Conservation (phyloP, 2,329 filamentous ascomycete genomes). For the Fusarium torulosum region DNA sequence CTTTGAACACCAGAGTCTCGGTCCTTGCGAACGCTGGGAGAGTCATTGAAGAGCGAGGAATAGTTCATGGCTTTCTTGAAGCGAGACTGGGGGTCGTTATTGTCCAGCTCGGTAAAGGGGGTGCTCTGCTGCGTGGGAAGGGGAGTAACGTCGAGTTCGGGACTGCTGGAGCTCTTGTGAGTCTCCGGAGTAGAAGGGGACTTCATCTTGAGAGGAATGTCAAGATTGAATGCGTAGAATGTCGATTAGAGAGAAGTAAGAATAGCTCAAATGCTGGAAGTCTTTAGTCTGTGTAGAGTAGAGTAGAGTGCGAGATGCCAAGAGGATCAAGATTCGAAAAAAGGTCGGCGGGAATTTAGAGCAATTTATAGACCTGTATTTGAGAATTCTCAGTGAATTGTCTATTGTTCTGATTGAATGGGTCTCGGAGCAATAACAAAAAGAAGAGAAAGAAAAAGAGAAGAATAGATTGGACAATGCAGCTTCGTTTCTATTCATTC, state of each 20-base stretch:
- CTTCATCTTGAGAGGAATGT: slow-evolving; percentile 7
- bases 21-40: slow-evolving; percentile 5
- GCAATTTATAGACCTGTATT: slow-evolving; percentile 29
- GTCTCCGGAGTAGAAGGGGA: slow-evolving; percentile 19
- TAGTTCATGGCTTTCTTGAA: slow-evolving; percentile 2
- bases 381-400: slow-evolving; percentile 10
- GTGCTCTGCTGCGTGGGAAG: slow-evolving; percentile 20
- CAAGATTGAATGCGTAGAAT: slow-evolving; percentile 7
- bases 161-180: slow-evolving; percentile 31
- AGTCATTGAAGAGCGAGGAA: background rate
- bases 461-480: slow-evolving; percentile 20
- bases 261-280: slow-evolving; percentile 2
- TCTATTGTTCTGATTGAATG: slow-evolving; percentile 22
- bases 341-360: background rate
- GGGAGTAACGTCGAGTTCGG: slow-evolving; percentile 16
- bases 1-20: background rate
- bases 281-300: slow-evolving; percentile 1
- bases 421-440: background rate
- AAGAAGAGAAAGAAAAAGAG: background rate
- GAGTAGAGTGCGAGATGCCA: slow-evolving; percentile 3
- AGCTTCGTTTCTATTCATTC: slow-evolving; percentile 24
- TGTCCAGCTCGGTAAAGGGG: slow-evolving; percentile 33
- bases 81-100: background rate
- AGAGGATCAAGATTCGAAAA: slow-evolving; percentile 31
- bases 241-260: background rate